Evolutionary conservation across 2,329 filamentous ascomycete genomes (phyloP).

Genomic region (Fusarium ambrosium): DNA sequence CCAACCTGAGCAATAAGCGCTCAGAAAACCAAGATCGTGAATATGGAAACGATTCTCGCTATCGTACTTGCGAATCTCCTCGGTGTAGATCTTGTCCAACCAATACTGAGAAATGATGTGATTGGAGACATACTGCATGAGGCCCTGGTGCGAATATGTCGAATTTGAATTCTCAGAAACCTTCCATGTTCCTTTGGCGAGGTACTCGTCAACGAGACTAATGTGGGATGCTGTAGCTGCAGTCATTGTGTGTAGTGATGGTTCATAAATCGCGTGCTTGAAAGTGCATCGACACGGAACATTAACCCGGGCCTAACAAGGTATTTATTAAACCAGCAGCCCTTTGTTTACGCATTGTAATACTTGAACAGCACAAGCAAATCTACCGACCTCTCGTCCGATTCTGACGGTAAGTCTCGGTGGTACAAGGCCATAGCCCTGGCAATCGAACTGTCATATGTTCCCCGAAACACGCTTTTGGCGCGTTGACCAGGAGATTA

Average conservation of each 20-base stretch:
- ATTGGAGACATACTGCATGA: slow-evolving; percentile 46
- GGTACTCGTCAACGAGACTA: slow-evolving; percentile 40
- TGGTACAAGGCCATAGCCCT: slow-evolving; percentile 9
- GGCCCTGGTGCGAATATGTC: slow-evolving; percentile 42
- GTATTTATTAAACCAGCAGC: not conserved
- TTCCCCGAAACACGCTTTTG: slow-evolving; percentile 25
- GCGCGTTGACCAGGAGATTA: slow-evolving; percentile 2
- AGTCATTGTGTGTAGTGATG: not conserved
- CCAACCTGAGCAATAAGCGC: slow-evolving; percentile 45
- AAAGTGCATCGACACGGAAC: not conserved
- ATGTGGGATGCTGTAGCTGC: slow-evolving; percentile 24
- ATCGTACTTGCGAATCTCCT: slow-evolving; percentile 34
- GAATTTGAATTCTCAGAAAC: slow-evolving; percentile 43
- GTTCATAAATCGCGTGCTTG: not conserved
- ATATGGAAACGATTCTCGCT: slow-evolving; percentile 43
- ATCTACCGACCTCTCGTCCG: slow-evolving; percentile 5
- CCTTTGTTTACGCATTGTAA: slow-evolving; percentile 4
- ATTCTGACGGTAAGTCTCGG: slow-evolving; percentile 14
- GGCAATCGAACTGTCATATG: slow-evolving; percentile 10
- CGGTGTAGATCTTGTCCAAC: slow-evolving; percentile 42
- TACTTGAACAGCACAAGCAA: not conserved
- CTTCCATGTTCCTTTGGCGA: slow-evolving; percentile 42
- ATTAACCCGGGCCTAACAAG: not conserved
- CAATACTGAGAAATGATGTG: slow-evolving; percentile 44
- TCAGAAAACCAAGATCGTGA: slow-evolving; percentile 42